Evolutionary conservation across 768 basidiomycete genomes (phyloP).

Genomic region (Cyclocybe cylindracea): DNA sequence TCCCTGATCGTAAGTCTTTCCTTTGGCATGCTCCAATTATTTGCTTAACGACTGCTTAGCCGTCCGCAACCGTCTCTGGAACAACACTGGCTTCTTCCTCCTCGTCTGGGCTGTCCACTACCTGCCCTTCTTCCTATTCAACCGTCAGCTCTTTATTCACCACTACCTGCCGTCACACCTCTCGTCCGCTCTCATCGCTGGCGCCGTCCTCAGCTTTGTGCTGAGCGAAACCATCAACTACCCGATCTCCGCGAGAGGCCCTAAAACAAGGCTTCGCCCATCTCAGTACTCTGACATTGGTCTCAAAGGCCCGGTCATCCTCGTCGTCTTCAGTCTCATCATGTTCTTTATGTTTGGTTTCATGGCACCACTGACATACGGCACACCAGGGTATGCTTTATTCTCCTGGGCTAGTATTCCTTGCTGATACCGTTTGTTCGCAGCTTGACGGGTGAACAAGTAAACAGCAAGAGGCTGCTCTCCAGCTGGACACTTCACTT

Average conservation of each 20-base stretch:
- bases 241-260: constrained; percentile 79
- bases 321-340: constrained; percentile 55
- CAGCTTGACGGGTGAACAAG: constrained; percentile 82
- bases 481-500: constrained; percentile 95
- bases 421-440: constrained; percentile 10
- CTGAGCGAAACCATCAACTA: constrained; percentile 90
- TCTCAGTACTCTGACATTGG: constrained; percentile 74
- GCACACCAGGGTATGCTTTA: constrained; percentile 80
- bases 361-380: constrained; percentile 91
- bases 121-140: constrained; percentile 97
- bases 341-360: constrained; percentile 71
- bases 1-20: constrained; percentile 76
- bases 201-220: constrained; percentile 88
- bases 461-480: constrained; percentile 81
- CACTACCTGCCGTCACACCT: constrained; percentile 98
- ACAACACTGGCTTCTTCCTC: constrained; percentile 94
- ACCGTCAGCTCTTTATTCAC: constrained; percentile 94
- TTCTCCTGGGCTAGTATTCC: constrained; percentile 3
- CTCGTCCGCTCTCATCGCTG: constrained; percentile 88
- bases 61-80: constrained; percentile 91
- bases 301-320: constrained; percentile 68
- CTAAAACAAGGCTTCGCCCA: constrained; percentile 57
- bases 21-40: neutral
- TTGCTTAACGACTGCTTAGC: constrained; percentile 42
- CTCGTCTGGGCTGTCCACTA: constrained; percentile 96